Evolutionary conservation across 345 rosid genomes (phyloP).

Genomic region (Camelina hispida): DNA sequence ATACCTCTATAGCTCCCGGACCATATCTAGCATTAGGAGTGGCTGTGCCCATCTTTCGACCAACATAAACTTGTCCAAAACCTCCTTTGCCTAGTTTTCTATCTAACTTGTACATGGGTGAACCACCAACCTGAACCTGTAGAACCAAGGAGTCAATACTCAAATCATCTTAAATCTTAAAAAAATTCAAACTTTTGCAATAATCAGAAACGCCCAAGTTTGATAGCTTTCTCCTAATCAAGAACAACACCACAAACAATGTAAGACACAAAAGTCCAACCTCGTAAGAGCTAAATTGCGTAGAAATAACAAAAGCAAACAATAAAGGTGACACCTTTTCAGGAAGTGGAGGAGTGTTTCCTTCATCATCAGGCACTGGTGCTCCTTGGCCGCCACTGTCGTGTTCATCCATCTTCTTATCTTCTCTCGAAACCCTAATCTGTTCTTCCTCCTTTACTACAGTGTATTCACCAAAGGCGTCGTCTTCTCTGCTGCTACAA

Average conservation of each 20-base stretch:
- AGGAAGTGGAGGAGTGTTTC: slow-evolving; percentile 84
- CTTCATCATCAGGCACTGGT: slow-evolving; percentile 79
- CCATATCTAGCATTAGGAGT: slow-evolving; percentile 64
- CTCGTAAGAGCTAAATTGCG: background rate
- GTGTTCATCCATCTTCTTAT: slow-evolving; percentile 66
- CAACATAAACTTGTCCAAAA: slow-evolving; percentile 96
- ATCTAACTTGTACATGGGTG: slow-evolving; percentile 78
- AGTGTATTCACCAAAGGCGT: slow-evolving; percentile 34
- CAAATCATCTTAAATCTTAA: background rate
- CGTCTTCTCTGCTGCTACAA: slow-evolving; percentile 38
- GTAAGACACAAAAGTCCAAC: slow-evolving; percentile 9
- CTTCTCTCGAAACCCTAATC: slow-evolving; percentile 44
- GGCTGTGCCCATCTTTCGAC: slow-evolving; percentile 56
- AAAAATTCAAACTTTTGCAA: background rate
- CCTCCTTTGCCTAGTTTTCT: slow-evolving; percentile 97
- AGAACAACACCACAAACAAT: slow-evolving; percentile 20
- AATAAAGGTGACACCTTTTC: slow-evolving; percentile 60
- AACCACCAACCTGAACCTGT: slow-evolving; percentile 91
- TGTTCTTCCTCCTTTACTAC: slow-evolving; percentile 26
- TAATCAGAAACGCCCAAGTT: background rate
- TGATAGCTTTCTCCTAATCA: background rate
- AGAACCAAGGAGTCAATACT: background rate
- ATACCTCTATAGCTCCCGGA: slow-evolving; percentile 80
- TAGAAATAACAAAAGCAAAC: background rate
- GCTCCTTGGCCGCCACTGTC: slow-evolving; percentile 80